Evolutionary conservation across 2,329 filamentous ascomycete species (phyloP), one percentile per base, ranked within the genome.

Genomic region (Raffaelea ambrosiae): DNA sequence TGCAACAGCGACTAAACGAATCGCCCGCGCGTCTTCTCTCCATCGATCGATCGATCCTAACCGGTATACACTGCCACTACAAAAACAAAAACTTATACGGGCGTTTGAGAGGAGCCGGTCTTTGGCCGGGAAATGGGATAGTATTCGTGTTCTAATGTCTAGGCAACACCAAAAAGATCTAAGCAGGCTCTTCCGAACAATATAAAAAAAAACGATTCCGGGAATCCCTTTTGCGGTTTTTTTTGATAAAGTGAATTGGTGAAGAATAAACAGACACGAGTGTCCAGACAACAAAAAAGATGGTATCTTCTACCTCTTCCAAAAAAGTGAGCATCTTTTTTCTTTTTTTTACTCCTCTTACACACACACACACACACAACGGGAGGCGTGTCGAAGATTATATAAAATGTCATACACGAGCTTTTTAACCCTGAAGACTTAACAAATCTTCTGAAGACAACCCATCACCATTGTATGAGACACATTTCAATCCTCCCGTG

Each of bases 361-460:
- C 42, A 44, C 18, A 13, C 26, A 29, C 26, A 29, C 26, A 29
- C 26, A 29, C 7, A 29, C 26, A 29, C 7, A 7, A 29, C 26
- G 13, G 7, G 26, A 29, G 36, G 14, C 53, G 53, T 68, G 60
- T 68, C 72, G 54, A 80, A 74, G 77, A 79, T 79, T 77, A 72
- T 66, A 72, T 61, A 70, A 67, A 65, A 62, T 60, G 58, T n/a
- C 64, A 41, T 63, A 49, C 50, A 77, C 74, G 76, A 80, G 77
- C 77, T 81, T 81, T 81, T 81, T 81, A 81, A 81, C 76, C 76
- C 77, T 80, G 76, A 77, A 70, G 66, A 67, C 61, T 59, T 60
- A 47, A 29, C 7, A 29, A 38, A 10, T 56, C 73, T 78, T 55
- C 71, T 79, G 73, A 79, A 77, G 76, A 79, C 66, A 65, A 69